These are phyloP conservation scores for Populus trichocarpa DNA, from an alignment of 441 rosid species.

Conservation along the genomic window DNA sequence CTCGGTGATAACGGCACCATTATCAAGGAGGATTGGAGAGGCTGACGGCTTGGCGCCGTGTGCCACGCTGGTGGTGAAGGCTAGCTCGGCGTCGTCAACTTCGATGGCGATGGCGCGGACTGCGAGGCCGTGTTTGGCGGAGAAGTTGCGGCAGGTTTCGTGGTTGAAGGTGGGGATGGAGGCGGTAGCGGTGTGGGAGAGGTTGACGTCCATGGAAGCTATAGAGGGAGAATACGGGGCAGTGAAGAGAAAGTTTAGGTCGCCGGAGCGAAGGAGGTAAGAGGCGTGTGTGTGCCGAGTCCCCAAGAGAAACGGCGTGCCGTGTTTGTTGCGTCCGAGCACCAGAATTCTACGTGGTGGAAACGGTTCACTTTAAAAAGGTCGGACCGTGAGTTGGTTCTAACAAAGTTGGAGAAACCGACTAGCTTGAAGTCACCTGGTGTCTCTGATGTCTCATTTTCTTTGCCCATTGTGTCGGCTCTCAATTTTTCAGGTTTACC, in stretches of 20 bases:
- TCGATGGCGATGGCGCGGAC: constrained; percentile 68
- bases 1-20: constrained; percentile 58
- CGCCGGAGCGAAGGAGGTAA: constrained; percentile 72
- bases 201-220: constrained; percentile 27
- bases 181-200: constrained; percentile 31
- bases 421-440: constrained; percentile 45
- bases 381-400: constrained; percentile 63
- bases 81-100: constrained; percentile 68
- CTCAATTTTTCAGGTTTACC: neutral
- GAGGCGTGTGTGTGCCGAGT: constrained; percentile 84
- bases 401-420: constrained; percentile 62
- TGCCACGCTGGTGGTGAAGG: constrained; percentile 51
- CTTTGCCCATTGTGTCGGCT: constrained; percentile 15
- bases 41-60: constrained; percentile 61
- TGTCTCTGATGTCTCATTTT: neutral
- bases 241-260: constrained; percentile 73
- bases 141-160: constrained; percentile 39
- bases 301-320: constrained; percentile 88
- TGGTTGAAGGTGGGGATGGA: constrained; percentile 64
- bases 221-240: constrained; percentile 79
- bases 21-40: constrained; percentile 41
- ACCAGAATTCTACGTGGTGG: constrained; percentile 92
- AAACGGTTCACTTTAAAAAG: constrained; percentile 59
- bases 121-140: constrained; percentile 66
- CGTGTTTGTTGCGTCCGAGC: constrained; percentile 68